Evolutionary conservation across 148 eudicot species (phyloP), one percentile per base, ranked within the genome.

Genomic region (Pouteria glomerata): DNA sequence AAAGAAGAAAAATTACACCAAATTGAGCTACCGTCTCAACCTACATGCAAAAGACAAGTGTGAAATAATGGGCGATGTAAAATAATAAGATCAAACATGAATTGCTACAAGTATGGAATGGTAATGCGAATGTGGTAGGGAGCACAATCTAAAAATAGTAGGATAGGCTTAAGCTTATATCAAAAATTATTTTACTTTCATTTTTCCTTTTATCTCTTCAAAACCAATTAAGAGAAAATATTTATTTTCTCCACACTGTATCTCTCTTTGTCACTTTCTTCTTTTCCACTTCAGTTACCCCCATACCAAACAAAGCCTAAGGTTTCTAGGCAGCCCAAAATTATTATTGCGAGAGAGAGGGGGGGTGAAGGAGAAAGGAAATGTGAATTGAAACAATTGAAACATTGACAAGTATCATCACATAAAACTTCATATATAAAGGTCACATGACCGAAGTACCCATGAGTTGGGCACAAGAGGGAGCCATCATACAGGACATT

Each of bases 1-100:
- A 92, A 70, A 92, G 88, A 59, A 92, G 93, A 78, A 92, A 92
- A 70, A 92, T 88, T 15, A 92, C 97, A 69, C 97, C 97, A 79
- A 92, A 92, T 76, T 92, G 97, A 69, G 97, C 97, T 56, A 92
- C 96, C 19, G 97, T 92, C 76, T 89, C 97, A 71, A 92, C 97
- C 97, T 92, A 83, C 70, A 77, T 11, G 60, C n/a, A 55, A 16
- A 35, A 62, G 16, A 62, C 66, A 68, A 12, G n/a, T n/a, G 10
- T 27, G 12, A 19, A 52, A n/a, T 11, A 33, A 68, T 37, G 51
- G 19, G 11, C 45, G 15, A 69, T 21, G 51, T 21, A 31, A 69
- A 37, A 41, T 56, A 14, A 15, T 18, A 55, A 12, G 30, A 26
- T 15, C 24, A 37, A 53, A 69, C 31, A 26, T 34, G 15, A 24